Conservation (phyloP, 208 protist species). For the Acanthamoeba quina region DNA sequence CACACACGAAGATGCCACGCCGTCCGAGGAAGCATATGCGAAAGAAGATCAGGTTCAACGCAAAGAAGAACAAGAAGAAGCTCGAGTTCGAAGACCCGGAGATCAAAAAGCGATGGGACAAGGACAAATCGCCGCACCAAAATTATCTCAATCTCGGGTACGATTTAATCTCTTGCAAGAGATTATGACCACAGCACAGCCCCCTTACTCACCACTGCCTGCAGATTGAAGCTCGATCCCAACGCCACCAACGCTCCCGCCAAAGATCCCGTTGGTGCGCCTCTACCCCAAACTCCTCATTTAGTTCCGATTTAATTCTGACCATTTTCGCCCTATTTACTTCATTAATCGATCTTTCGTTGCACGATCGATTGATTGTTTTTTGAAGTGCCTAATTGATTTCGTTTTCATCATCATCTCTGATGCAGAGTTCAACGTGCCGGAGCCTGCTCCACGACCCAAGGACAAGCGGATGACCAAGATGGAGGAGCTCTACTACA, state of each 20-base stretch:
- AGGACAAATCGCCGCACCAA: slow-evolving; percentile 23
- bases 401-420: too few species aligned
- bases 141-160: slow-evolving; percentile 35
- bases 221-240: background rate
- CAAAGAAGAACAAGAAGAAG: slow-evolving; percentile 38
- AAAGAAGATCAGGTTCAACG: slow-evolving; percentile 7
- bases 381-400: background rate
- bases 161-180: background rate
- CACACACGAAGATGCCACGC: background rate
- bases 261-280: background rate
- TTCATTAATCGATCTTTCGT: background rate
- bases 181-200: background rate
- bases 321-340: too few species aligned
- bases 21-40: background rate
- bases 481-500: slow-evolving; percentile 33
- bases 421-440: background rate
- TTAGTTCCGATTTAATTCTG: background rate
- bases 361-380: too few species aligned
- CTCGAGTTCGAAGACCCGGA: background rate
- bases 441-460: background rate
- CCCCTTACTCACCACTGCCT: background rate
- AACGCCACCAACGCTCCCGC: background rate
- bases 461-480: slow-evolving; percentile 40
- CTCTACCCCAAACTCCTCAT: background rate
- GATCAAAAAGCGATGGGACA: slow-evolving; percentile 28